Evolutionary conservation across 306 rosid species (phyloP).

Genomic region (Citrullus amarus): DNA sequence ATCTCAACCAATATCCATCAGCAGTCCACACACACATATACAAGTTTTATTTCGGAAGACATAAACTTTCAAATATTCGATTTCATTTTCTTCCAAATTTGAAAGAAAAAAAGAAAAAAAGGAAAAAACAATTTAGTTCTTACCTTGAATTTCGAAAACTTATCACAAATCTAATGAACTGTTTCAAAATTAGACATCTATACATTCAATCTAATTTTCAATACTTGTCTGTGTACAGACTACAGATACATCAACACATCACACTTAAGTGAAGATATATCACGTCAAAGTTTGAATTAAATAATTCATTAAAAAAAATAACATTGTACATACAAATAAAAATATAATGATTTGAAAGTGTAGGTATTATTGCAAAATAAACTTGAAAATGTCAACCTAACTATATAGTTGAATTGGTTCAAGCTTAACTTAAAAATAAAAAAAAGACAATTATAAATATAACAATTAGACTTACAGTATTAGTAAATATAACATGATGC

Average conservation of each 20-base stretch:
- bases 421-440: no score
- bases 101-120: neutral
- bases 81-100: neutral
- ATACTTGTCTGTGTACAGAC: no score
- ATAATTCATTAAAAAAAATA: neutral
- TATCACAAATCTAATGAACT: neutral
- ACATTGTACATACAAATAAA: neutral
- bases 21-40: neutral
- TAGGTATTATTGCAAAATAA: neutral
- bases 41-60: neutral
- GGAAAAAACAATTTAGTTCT: neutral
- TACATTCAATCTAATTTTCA: no score
- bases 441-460: no score
- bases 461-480: no score
- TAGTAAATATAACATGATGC: no score
- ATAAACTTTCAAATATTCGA: neutral
- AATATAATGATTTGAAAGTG: neutral
- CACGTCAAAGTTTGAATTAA: no score
- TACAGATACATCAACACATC: no score
- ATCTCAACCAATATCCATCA: neutral
- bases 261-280: no score
- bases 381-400: no score
- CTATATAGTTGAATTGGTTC: no score
- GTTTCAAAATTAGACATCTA: neutral
- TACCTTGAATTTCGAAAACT: neutral